Evolutionary conservation across 2,329 filamentous ascomycete genomes (phyloP).

Genomic region (Trichoderma lentiforme): DNA sequence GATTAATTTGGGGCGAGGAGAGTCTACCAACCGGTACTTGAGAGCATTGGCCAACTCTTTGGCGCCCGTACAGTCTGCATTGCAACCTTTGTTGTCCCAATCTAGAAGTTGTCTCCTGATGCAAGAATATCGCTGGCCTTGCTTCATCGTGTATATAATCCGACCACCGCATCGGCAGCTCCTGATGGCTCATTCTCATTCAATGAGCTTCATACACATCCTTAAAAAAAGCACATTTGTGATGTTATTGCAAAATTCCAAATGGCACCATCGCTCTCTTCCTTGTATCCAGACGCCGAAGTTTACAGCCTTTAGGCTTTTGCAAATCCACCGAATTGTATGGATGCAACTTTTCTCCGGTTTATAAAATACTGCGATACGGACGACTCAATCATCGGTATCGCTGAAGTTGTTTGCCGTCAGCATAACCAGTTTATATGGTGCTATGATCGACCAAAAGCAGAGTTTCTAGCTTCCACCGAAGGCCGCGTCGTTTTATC

Average conservation of each 20-base stretch:
- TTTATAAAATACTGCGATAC: accelerated
- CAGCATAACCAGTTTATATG: not conserved
- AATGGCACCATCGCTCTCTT: not conserved
- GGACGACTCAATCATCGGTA: not conserved
- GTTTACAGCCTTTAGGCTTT: not conserved
- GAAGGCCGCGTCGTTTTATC: not conserved
- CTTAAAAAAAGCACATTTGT: too few species aligned
- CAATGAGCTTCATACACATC: not conserved
- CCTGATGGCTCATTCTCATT: not conserved
- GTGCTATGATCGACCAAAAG: not conserved
- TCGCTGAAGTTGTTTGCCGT: not conserved
- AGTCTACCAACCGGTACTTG: too few species aligned
- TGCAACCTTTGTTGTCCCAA: too few species aligned
- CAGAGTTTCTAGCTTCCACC: not conserved
- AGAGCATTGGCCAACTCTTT: too few species aligned
- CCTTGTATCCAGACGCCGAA: not conserved
- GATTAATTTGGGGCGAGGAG: too few species aligned
- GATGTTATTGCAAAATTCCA: too few species aligned
- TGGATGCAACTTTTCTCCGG: not conserved
- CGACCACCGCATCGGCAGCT: not conserved
- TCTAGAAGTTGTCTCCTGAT: too few species aligned
- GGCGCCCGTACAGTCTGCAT: too few species aligned
- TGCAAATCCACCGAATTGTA: too few species aligned
- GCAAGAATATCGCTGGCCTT: too few species aligned
- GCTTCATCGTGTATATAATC: not conserved